These are phyloP conservation scores for Mortierella sp. DNA, from an alignment of 371 early-diverging fungal genomes.

Conservation along the genomic window DNA sequence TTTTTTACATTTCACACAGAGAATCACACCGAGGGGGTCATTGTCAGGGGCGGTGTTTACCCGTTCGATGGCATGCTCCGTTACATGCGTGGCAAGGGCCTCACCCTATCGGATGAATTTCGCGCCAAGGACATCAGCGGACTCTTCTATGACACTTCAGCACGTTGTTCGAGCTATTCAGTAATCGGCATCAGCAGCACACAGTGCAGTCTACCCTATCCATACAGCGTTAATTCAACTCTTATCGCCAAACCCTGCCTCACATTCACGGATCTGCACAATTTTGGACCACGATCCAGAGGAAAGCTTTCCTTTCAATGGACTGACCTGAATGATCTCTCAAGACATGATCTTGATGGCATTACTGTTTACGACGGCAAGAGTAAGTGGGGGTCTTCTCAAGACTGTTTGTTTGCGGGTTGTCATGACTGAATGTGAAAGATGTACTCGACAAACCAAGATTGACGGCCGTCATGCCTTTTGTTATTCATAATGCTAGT, in stretches of 20 bases:
- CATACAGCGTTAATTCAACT: constrained; percentile 56
- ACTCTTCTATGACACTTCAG: constrained; percentile 61
- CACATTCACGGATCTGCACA: neutral
- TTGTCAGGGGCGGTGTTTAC: constrained; percentile 63
- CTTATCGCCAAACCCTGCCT: constrained; percentile 27
- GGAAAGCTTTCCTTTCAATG: constrained; percentile 32
- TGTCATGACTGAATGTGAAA: too few relatives aligned
- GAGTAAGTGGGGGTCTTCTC: too few relatives aligned
- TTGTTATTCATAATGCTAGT: constrained; percentile 33
- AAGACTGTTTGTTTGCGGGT: too few relatives aligned
- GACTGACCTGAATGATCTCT: constrained; percentile 25
- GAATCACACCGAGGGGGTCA: constrained; percentile 56
- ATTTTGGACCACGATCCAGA: neutral
- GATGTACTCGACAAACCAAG: neutral
- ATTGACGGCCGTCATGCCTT: neutral
- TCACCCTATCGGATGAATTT: constrained; percentile 61
- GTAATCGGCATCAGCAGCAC: constrained; percentile 15
- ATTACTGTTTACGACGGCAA: constrained; percentile 62
- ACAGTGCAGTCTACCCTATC: constrained; percentile 48
- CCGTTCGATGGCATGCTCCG: constrained; percentile 52
- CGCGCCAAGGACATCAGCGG: constrained; percentile 60
- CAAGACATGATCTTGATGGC: constrained; percentile 25
- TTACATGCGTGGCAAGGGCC: constrained; percentile 54
- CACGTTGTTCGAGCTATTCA: constrained; percentile 51
- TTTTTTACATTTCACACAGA: constrained; percentile 7